These are phyloP conservation scores for Vigna unguiculata DNA, from an alignment of 306 rosid genomes.

Conservation along the genomic window DNA sequence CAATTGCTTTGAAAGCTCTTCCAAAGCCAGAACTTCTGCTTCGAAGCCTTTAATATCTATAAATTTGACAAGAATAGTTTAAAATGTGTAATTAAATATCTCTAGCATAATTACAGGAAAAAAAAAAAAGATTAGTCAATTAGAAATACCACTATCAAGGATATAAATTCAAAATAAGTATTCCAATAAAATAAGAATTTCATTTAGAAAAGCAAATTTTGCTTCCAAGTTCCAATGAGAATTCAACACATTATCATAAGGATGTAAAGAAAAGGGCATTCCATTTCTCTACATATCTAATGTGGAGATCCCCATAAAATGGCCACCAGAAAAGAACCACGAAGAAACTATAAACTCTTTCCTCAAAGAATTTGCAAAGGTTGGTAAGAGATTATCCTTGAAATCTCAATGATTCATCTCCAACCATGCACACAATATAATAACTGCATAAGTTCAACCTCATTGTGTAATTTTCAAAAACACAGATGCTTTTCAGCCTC, in stretches of 20 bases:
- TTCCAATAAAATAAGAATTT: conserved; percentile 6
- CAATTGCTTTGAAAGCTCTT: conserved; percentile 96
- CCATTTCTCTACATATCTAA: conserved; percentile 26
- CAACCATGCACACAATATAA: conserved; percentile 7
- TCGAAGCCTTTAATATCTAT: conserved; percentile 88
- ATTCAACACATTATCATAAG: not conserved
- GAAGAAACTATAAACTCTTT: conserved; percentile 16
- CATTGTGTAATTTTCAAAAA: not conserved
- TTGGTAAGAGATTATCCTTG: conserved; percentile 3
- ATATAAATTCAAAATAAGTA: conserved; percentile 31
- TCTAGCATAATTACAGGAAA: conserved; percentile 23
- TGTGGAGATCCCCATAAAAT: conserved; percentile 17
- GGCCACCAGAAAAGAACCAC: not conserved
- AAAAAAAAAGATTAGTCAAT: conserved; percentile 32
- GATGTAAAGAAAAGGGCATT: conserved; percentile 1
- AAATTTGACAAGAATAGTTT: conserved; percentile 33
- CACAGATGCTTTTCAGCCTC: not conserved
- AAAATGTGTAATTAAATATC: conserved; percentile 38
- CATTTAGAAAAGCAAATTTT: not conserved
- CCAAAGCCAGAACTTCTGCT: conserved; percentile 91
- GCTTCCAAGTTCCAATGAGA: conserved; percentile 17
- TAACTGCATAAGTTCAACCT: conserved; percentile 1
- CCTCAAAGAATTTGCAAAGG: conserved; percentile 10
- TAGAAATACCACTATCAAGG: conserved; percentile 9
- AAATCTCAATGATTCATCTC: conserved; percentile 9